Conservation (phyloP, 192 early-diverging fungal species). For the Umbelopsis sp. region DNA sequence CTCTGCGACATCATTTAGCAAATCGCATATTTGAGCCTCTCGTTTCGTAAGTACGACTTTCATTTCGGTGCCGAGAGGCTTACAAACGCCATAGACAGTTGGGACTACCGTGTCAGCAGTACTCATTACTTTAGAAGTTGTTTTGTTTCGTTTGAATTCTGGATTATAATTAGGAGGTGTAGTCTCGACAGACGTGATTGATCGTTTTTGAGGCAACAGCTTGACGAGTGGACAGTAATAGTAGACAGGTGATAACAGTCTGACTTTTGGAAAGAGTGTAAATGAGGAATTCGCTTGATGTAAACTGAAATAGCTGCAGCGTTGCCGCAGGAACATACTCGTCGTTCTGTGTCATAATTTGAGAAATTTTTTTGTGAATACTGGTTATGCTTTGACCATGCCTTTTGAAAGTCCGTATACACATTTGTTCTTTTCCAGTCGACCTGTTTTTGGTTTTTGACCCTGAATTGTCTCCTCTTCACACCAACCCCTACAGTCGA, state of each 20-base stretch:
- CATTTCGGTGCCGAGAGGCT: slow-evolving; percentile 28
- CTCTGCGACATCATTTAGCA: slow-evolving; percentile 64
- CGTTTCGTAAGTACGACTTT: slow-evolving; percentile 54
- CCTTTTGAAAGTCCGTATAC: neutral
- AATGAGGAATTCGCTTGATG: neutral
- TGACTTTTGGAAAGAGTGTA: neutral
- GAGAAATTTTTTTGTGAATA: neutral
- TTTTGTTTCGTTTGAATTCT: slow-evolving; percentile 11
- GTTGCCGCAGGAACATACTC: slow-evolving; percentile 12
- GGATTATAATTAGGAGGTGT: neutral
- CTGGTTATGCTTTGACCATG: neutral
- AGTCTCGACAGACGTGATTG: slow-evolving; percentile 5
- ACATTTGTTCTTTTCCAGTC: no score
- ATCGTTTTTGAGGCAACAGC: slow-evolving; percentile 14
- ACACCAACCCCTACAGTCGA: no score
- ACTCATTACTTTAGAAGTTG: neutral
- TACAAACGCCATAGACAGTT: slow-evolving; percentile 24
- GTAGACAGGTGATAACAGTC: neutral
- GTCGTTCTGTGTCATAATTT: neutral
- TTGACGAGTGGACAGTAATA: neutral
- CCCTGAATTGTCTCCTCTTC: no score
- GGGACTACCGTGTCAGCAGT: neutral
- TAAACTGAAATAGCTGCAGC: neutral
- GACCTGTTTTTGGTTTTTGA: no score
- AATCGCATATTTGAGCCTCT: slow-evolving; percentile 69